phyloP scores from a whole-genome alignment of 2,329 filamentous ascomycete genomes.

The Chrysoporthe puriensis region DNA sequence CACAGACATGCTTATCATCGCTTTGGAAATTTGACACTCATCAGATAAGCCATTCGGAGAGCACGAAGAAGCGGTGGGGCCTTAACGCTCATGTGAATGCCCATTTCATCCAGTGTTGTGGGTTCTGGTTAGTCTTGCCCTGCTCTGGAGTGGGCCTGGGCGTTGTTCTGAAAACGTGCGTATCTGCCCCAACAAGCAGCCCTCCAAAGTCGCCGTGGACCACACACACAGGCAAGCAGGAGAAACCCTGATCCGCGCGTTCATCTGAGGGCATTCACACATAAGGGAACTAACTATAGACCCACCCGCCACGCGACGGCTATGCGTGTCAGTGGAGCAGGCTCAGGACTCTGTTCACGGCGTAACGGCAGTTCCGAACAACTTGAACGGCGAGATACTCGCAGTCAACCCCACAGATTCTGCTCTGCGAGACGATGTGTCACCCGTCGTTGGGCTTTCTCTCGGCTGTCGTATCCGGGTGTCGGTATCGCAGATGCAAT shows the following conservation, averaged over 20 bases:
- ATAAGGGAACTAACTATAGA: slow-evolving; percentile 15
- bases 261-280: slow-evolving; percentile 22
- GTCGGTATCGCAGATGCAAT: background rate
- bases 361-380: slow-evolving; percentile 13
- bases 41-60: slow-evolving; percentile 23
- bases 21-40: slow-evolving; percentile 10
- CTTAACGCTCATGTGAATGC: slow-evolving; percentile 1
- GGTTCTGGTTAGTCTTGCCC: background rate
- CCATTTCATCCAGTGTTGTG: background rate
- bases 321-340: slow-evolving; percentile 22
- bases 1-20: slow-evolving; percentile 13
- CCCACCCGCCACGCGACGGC: slow-evolving; percentile 26
- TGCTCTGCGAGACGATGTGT: background rate
- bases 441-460: background rate
- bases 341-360: slow-evolving; percentile 9
- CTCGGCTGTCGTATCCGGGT: background rate
- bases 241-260: background rate
- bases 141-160: background rate
- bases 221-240: background rate
- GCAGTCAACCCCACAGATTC: background rate
- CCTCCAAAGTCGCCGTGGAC: background rate
- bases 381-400: background rate
- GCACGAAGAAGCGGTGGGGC: slow-evolving; percentile 26
- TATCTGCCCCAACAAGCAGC: background rate
- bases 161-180: background rate